phyloP scores from a whole-genome alignment of 371 early-diverging fungal species.

The Mortierella sp. region DNA sequence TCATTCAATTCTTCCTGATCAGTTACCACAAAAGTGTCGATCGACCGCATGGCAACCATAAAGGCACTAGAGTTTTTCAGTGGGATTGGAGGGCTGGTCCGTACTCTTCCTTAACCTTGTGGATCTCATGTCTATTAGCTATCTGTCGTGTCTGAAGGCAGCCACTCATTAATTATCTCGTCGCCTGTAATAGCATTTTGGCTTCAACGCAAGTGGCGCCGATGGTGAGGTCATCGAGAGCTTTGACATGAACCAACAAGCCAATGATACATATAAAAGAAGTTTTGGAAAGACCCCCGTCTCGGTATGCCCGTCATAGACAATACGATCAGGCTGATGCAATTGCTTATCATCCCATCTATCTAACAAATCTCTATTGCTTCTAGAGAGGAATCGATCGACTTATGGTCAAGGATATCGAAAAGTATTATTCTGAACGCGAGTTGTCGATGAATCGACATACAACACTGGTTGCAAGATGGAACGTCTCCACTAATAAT shows the following conservation, averaged over 20 bases:
- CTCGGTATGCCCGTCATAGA: conserved; percentile 53
- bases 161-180: not conserved
- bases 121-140: too few species aligned
- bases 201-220: conserved; percentile 66
- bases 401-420: conserved; percentile 69
- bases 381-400: conserved; percentile 73
- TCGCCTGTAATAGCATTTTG: conserved; percentile 65
- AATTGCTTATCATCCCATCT: not conserved
- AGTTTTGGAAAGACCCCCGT: conserved; percentile 72
- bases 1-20: conserved; percentile 1
- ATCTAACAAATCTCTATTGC: not conserved
- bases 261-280: conserved; percentile 75
- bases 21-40: not conserved
- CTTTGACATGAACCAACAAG: conserved; percentile 81
- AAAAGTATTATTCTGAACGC: conserved; percentile 49
- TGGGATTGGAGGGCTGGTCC: conserved; percentile 81
- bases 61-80: conserved; percentile 82
- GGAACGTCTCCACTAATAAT: not conserved
- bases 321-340: not conserved
- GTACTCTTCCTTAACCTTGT: not conserved
- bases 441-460: not conserved
- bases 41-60: conserved; percentile 39
- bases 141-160: not conserved
- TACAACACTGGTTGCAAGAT: too few species aligned
- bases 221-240: conserved; percentile 66